Conservation (phyloP, 1,284 basidiomycete species). For the Volvariella surrecta region DNA sequence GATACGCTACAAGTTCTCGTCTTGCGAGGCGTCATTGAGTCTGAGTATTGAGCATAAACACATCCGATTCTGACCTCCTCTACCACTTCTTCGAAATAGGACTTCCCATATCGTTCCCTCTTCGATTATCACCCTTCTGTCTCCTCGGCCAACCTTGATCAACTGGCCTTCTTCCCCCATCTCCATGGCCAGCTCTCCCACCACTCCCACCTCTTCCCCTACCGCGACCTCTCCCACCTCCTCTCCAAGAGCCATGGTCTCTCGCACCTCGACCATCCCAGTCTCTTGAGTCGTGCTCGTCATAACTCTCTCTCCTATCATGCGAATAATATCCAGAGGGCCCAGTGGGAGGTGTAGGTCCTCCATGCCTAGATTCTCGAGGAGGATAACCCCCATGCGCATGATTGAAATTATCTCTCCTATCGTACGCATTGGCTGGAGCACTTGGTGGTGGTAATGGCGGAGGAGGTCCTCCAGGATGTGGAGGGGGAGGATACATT, state of each 20-base stretch:
- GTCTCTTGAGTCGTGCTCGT: background rate
- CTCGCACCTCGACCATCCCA: slow-evolving; percentile 15
- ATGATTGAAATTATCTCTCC: too few species aligned
- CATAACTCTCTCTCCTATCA: background rate
- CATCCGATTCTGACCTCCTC: too few species aligned
- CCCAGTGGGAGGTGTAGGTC: slow-evolving; percentile 2
- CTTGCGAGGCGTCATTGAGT: too few species aligned
- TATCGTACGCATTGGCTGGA: slow-evolving; percentile 6
- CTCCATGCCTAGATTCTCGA: background rate
- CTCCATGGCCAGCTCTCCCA: slow-evolving; percentile 12
- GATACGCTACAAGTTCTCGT: too few species aligned
- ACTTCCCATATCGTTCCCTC: too few species aligned
- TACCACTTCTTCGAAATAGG: too few species aligned
- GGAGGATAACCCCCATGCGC: too few species aligned
- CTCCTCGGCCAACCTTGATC: slow-evolving; percentile 51
- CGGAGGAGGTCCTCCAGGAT: slow-evolving; percentile 5
- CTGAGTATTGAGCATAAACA: too few species aligned
- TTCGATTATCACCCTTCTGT: background rate
- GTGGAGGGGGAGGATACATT: slow-evolving; percentile 9
- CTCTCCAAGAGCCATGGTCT: slow-evolving; percentile 15
- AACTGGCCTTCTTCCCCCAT: slow-evolving; percentile 23
- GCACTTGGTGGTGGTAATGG: slow-evolving; percentile 12
- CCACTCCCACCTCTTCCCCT: slow-evolving; percentile 14
- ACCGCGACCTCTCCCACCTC: slow-evolving; percentile 16
- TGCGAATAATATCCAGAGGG: background rate